Percentiles rank a stretch among this genome's conserved stretches.
Conservation (phyloP, 2,329 filamentous ascomycete species). For the Colletotrichum tamarilloi region DNA sequence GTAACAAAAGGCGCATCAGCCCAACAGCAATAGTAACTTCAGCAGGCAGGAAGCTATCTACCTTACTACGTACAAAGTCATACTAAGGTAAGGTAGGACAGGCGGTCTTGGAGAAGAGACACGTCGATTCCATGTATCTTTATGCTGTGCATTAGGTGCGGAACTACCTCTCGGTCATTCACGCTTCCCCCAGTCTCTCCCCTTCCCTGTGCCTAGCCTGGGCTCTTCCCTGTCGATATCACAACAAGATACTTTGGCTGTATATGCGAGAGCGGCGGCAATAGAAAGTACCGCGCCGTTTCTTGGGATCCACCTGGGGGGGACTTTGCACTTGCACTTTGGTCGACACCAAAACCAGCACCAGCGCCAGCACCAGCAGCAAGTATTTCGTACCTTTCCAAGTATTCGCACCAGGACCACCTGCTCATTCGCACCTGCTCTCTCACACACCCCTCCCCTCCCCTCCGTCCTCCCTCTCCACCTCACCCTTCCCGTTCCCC, state of each 20-base stretch:
- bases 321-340: conserved; percentile 1
- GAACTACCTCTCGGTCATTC: not conserved
- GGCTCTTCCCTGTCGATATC: conserved; percentile 20
- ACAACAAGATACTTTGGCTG: not conserved
- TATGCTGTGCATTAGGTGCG: not conserved
- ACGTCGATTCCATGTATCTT: not conserved
- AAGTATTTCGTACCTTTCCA: not conserved
- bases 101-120: not conserved
- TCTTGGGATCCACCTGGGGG: not conserved
- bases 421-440: conserved; percentile 1
- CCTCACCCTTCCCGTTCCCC: not conserved
- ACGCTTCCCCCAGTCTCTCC: not conserved
- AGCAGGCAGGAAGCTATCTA: not conserved
- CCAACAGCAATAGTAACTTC: not conserved
- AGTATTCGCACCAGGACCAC: not conserved
- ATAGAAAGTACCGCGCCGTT: not conserved
- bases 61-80: too few species aligned
- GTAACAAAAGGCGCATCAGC: not conserved
- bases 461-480: not conserved
- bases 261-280: not conserved
- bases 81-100: not conserved
- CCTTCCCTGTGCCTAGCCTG: conserved; percentile 21
- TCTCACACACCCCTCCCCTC: not conserved
- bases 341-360: not conserved
- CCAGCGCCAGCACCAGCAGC: not conserved